Conservation (phyloP, 768 basidiomycete species). For the Suillus brevipes region DNA sequence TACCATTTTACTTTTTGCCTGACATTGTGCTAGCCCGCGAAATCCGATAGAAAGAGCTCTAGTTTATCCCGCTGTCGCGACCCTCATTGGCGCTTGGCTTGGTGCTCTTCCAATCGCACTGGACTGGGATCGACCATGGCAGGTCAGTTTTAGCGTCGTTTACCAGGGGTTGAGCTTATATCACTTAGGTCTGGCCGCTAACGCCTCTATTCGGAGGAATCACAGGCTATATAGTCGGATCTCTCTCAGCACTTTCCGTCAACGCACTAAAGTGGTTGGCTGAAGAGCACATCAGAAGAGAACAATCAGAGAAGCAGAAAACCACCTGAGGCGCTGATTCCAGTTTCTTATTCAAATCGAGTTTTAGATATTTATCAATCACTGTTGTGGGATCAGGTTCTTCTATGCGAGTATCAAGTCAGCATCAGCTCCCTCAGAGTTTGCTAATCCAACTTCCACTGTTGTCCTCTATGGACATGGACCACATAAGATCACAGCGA, state of each 20-base stretch:
- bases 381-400: background rate
- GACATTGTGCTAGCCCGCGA: conserved; percentile 40
- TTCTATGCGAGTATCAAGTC: conserved; percentile 1
- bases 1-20: background rate
- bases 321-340: conserved; percentile 15
- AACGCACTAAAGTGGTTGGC: conserved; percentile 42
- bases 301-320: conserved; percentile 23
- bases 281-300: conserved; percentile 36
- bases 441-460: too few species aligned
- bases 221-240: conserved; percentile 63
- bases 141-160: conserved; percentile 51
- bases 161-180: background rate
- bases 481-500: too few species aligned
- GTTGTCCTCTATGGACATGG: too few species aligned
- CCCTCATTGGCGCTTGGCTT: conserved; percentile 74
- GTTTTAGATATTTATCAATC: conserved; percentile 5
- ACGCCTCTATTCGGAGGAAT: conserved; percentile 75
- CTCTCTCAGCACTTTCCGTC: conserved; percentile 52
- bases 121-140: conserved; percentile 98
- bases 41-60: conserved; percentile 76
- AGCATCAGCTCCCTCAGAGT: conserved; percentile 25
- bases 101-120: conserved; percentile 85
- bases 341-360: background rate
- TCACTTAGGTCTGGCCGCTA: conserved; percentile 76
- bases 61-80: conserved; percentile 76